phyloP scores from a whole-genome alignment of 352 stramenopile species.

The Pythium chondricola region DNA sequence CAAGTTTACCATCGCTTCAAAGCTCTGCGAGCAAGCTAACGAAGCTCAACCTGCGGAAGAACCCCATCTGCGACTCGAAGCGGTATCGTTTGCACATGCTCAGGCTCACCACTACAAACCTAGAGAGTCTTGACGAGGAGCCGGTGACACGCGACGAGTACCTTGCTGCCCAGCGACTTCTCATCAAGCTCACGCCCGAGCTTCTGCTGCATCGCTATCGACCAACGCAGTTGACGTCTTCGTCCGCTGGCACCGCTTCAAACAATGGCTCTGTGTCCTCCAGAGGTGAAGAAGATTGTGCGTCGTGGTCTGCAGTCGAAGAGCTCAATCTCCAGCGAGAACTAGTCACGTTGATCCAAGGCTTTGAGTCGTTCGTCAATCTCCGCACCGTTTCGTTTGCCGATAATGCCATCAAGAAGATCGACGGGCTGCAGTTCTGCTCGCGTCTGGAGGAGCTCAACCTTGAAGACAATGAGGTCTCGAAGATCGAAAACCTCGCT shows the following conservation, averaged over 20 bases:
- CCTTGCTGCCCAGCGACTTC: constrained; percentile 24
- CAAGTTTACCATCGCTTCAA: constrained; percentile 12
- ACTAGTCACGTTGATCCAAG: constrained; percentile 48
- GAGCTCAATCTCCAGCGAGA: constrained; percentile 57
- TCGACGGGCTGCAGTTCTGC: constrained; percentile 50
- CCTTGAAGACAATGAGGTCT: constrained; percentile 77
- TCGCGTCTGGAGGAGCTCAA: constrained; percentile 64
- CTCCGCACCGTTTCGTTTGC: constrained; percentile 54
- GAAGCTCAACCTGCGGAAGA: constrained; percentile 63
- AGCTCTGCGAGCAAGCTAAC: constrained; percentile 20
- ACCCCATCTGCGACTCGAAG: constrained; percentile 52
- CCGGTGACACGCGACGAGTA: constrained; percentile 35
- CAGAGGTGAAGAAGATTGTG: constrained; percentile 8
- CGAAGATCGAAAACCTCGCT: constrained; percentile 56
- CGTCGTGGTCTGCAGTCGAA: constrained; percentile 51
- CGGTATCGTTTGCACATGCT: constrained; percentile 64
- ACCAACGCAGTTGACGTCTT: constrained; percentile 2
- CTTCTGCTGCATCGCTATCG: constrained; percentile 31
- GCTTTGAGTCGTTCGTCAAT: constrained; percentile 44
- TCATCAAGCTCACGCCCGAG: constrained; percentile 36
- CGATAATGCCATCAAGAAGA: constrained; percentile 62
- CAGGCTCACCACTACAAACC: constrained; percentile 26
- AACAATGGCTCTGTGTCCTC: too few species aligned
- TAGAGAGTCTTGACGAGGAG: constrained; percentile 50
- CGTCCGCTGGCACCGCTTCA: neutral